Percentiles rank a stretch among this genome's conserved stretches.
These are phyloP conservation scores for Phytophthora colocasiae DNA, from an alignment of 352 stramenopile species.

Conservation along the genomic window DNA sequence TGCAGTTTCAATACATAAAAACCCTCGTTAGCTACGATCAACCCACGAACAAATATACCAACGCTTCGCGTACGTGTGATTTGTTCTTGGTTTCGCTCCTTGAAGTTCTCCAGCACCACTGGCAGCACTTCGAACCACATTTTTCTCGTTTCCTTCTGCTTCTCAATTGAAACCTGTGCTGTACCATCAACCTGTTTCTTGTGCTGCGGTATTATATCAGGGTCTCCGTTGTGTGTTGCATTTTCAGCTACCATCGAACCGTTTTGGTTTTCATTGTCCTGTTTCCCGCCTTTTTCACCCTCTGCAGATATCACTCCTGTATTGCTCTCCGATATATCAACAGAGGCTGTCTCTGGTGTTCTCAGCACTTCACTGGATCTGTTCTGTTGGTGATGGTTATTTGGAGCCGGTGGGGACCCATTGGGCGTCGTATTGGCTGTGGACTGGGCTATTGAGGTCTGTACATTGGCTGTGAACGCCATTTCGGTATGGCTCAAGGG, in stretches of 20 bases:
- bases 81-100: constrained; percentile 31
- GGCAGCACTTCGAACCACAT: constrained; percentile 46
- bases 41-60: neutral
- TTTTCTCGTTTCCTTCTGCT: constrained; percentile 9
- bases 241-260: neutral
- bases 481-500: neutral
- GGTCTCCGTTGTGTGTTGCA: neutral
- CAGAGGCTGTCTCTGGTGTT: constrained; percentile 13
- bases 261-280: neutral
- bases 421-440: neutral
- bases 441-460: neutral
- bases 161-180: neutral
- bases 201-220: neutral
- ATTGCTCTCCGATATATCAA: constrained; percentile 13
- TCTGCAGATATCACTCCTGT: neutral
- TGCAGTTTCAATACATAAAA: constrained; percentile 3
- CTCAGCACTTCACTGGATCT: neutral
- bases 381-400: neutral
- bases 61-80: constrained; percentile 31
- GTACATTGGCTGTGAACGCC: neutral
- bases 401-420: neutral
- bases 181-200: neutral
- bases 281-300: constrained; percentile 12
- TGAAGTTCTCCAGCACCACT: constrained; percentile 39
- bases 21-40: too few species aligned